A percentile compares a stretch with the other conserved stretches of the same genome.
These are phyloP conservation scores for Xerocomus nothofagi DNA, from an alignment of 1,284 basidiomycete species.

Conservation along the genomic window DNA sequence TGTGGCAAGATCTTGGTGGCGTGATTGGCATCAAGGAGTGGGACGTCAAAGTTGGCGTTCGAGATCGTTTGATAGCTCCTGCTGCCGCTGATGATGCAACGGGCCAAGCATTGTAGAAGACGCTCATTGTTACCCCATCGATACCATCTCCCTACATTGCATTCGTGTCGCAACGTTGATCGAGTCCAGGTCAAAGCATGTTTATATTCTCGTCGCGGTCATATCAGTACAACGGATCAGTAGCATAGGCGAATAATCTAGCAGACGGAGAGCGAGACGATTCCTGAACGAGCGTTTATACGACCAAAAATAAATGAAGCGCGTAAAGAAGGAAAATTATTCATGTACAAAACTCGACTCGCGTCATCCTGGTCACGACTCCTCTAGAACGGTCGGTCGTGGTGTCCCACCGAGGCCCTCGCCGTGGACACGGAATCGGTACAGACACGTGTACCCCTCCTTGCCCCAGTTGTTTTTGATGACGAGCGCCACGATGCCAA, in stretches of 20 bases:
- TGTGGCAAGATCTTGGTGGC: conserved; percentile 66
- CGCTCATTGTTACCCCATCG: too few species aligned
- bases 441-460: conserved; percentile 84
- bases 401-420: conserved; percentile 39
- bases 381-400: conserved; percentile 11
- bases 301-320: neutral
- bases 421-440: conserved; percentile 82
- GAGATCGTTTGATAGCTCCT: conserved; percentile 13
- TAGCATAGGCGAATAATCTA: conserved; percentile 29
- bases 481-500: conserved; percentile 77
- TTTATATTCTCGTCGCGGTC: conserved; percentile 26
- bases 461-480: conserved; percentile 88
- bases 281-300: conserved; percentile 3
- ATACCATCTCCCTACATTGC: too few species aligned
- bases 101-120: conserved; percentile 16
- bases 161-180: neutral
- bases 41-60: conserved; percentile 42
- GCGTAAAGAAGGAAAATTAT: neutral
- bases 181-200: neutral
- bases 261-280: neutral
- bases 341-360: conserved; percentile 9
- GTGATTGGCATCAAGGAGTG: conserved; percentile 69
- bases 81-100: neutral
- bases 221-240: conserved; percentile 25
- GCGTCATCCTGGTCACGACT: conserved; percentile 17